Evolutionary conservation across 1,284 basidiomycete species (phyloP), one percentile per base, ranked within the genome.

Genomic region (Mycena sp.): DNA sequence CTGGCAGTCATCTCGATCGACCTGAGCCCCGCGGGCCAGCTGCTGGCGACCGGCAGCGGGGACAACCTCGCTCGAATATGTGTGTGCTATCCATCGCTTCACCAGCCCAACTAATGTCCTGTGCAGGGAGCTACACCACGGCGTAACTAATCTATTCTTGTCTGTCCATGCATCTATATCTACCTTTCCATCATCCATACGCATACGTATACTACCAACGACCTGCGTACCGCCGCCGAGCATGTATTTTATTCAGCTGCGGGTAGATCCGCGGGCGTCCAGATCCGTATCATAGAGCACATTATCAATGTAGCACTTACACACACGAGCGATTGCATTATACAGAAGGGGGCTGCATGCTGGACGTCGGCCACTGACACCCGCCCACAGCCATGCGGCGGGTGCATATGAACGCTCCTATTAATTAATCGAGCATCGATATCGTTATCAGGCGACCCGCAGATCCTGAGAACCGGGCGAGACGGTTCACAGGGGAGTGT

Each of bases 21-120:
- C 70, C 79, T 93, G 41, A 88, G 87, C 64, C 87, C 88, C 16
- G 83, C 84, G 5, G 87, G 87, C 9, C 85, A 85, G 25, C 75
- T 91, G 51, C 79, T 93, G 29, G 91, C 91, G 1, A 92, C 89
- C n/a, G 91, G 91, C 26, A 88, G 86, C 68, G 91, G 91, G 7
- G 91, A 93, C 73, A 91, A 89, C 78, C 86, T 87, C 69, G 89
- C 89, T 11, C 79, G 88, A 74, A 87, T 91, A 77, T 91, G 89
- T 89, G 67, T 68, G 81, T 79, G 4, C 10, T 21, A 16, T 32
- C 32, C 16, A 16, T 9, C 30, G 19, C 6, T 1, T 21, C 21
- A 10, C 21, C 17, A n/a, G 19, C 11, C 56, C 58, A 25, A 62
- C 25, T 3, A 3, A 4, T 9, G 14, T 11, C 6, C n/a, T 17